Percentiles rank a stretch among this genome's conserved stretches.
These are phyloP conservation scores for Hanseniaspora hatyaiensis DNA, from an alignment of 805 yeast species.

Conservation along the genomic window DNA sequence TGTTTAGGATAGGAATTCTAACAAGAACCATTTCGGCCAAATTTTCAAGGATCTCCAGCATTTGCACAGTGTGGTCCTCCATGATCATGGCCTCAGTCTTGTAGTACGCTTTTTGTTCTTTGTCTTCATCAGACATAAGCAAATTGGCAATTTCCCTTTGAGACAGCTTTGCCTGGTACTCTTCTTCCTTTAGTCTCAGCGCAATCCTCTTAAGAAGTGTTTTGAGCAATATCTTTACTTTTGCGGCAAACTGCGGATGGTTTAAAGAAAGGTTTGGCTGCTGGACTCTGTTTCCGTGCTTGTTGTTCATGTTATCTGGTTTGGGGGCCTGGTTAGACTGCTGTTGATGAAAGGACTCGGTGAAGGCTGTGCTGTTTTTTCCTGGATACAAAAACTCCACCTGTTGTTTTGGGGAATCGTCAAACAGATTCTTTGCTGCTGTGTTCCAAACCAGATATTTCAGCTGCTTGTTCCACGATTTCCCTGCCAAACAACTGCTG, in stretches of 20 bases:
- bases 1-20: slow-evolving; percentile 38
- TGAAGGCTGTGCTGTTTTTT: no score
- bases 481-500: no score
- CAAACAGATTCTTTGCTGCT: no score
- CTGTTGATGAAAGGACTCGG: no score
- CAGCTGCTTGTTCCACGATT: no score
- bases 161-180: slow-evolving; percentile 64
- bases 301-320: not conserved
- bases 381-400: no score
- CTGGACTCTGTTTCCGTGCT: not conserved
- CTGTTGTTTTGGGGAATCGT: no score
- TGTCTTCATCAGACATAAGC: slow-evolving; percentile 41
- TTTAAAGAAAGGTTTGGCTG: not conserved
- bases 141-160: slow-evolving; percentile 61
- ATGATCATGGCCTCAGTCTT: slow-evolving; percentile 74
- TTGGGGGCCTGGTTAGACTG: no score
- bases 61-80: slow-evolving; percentile 69
- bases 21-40: slow-evolving; percentile 75
- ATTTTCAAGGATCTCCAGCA: slow-evolving; percentile 65
- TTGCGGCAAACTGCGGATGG: slow-evolving; percentile 25
- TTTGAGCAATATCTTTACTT: slow-evolving; percentile 33
- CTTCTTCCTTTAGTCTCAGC: slow-evolving; percentile 61
- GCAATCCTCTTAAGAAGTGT: slow-evolving; percentile 63
- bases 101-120: slow-evolving; percentile 71
- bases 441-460: no score